A percentile compares a stretch with the other conserved stretches of the same genome.
phyloP scores from a whole-genome alignment of 768 basidiomycete genomes.

The Lentinula guzmanii region DNA sequence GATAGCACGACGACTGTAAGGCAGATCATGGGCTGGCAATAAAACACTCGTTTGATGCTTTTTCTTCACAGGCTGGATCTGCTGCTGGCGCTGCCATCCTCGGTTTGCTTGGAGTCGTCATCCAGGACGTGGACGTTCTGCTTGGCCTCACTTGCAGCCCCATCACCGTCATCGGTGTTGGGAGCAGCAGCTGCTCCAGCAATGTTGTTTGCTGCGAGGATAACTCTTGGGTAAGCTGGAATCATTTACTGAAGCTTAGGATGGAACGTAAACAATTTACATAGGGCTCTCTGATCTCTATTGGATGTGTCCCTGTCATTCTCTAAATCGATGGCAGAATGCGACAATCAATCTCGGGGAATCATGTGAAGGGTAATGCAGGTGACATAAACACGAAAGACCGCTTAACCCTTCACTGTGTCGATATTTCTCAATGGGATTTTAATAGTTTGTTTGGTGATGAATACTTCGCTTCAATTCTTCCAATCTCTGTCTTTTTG shows the following conservation, averaged over 20 bases:
- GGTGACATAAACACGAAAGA: too few relatives aligned
- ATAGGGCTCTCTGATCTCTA: too few relatives aligned
- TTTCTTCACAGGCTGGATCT: neutral
- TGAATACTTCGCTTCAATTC: too few relatives aligned
- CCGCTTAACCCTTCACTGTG: too few relatives aligned
- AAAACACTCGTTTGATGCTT: neutral
- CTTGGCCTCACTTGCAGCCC: constrained; percentile 4
- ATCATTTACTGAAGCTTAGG: too few relatives aligned
- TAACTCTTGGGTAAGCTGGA: neutral
- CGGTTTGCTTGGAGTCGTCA: constrained; percentile 6
- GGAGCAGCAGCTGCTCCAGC: neutral
- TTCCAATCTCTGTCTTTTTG: too few relatives aligned
- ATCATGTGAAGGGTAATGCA: too few relatives aligned
- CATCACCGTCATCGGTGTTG: constrained; percentile 7
- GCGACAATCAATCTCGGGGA: too few relatives aligned
- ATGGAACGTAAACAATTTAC: too few relatives aligned
- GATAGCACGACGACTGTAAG: neutral
- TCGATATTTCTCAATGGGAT: too few relatives aligned
- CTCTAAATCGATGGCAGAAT: neutral
- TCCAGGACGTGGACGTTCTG: neutral
- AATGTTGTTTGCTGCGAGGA: neutral
- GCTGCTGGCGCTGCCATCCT: neutral
- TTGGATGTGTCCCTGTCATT: neutral
- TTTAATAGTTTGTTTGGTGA: too few relatives aligned
- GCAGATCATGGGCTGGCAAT: neutral